Base-by-base conservation (phyloP, 1,284 basidiomycete genomes). In the Papiliotrema laurentii region DNA sequence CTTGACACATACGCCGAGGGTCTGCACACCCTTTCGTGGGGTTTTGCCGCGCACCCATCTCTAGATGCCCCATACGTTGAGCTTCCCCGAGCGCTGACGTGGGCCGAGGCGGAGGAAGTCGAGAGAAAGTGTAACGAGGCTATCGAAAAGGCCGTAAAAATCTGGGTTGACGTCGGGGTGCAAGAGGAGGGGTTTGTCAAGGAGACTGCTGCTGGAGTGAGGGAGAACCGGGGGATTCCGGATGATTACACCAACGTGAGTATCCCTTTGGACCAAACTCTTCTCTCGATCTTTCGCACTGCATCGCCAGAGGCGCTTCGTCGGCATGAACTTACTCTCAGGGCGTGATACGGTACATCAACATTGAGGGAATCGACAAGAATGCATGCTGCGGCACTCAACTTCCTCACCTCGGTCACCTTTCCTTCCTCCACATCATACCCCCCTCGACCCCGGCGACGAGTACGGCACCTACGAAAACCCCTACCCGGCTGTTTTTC, bases 371-470 rank as follows among this genome's bases (percentile, higher is more conserved):
- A 6, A 77, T 89, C 14, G 88, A 91, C 68, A 79, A 83, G 34
- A 89, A 86, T 68, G 86, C 70, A 50, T 93, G 89, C 72, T 92
- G 89, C 58, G 89, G 89, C 7, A 92, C 89, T 5, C 89, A 92
- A 71, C 49, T 66, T 18, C 68, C 71, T 3, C 50, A 54, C 26
- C 58, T 76, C 9, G 62, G 65, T 30, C 49, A 69, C 37, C 57
- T 69, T 31, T 53, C 55, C 3, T 56, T 61, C 43, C 61, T 76
- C 13, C 74, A 76, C 52, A 54, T 74, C 46, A 51, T 74, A 19
- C 69, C 72, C 13, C 72, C 72, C 0, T 52, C 67, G 0, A 63
- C 72, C 16, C 81, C 83, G 5, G 79, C 81, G 7, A 65, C 59
- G 4, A 60, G 69, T 26, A 51, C 60, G 7, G 54, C 50, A 24